phyloP scores from a whole-genome alignment of 352 stramenopile genomes.

The Halophytophthora polymorphica region DNA sequence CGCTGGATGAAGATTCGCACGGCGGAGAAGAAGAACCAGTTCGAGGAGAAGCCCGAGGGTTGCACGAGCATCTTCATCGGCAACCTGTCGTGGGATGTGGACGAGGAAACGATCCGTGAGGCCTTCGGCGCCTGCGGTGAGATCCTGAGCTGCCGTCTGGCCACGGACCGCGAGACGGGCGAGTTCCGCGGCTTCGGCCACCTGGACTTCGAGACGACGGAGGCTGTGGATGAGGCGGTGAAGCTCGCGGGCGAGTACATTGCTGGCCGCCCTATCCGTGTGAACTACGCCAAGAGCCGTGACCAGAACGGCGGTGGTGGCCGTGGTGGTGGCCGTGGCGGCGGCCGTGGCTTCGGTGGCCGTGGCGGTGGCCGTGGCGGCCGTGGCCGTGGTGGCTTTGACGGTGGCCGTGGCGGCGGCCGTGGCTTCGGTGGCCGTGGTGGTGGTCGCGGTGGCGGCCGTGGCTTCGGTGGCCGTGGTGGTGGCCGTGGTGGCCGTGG shows the following conservation, averaged over 20 bases:
- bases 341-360: constrained; percentile 32
- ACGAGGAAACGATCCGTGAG: constrained; percentile 92
- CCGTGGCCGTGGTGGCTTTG: constrained; percentile 60
- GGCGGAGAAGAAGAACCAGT: constrained; percentile 81
- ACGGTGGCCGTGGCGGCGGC: constrained; percentile 46
- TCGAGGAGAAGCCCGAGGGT: constrained; percentile 91
- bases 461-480: constrained; percentile 33
- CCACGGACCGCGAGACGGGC: constrained; percentile 95
- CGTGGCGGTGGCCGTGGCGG: constrained; percentile 51
- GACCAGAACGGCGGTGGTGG: constrained; percentile 30
- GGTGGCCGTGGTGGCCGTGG: constrained; percentile 53
- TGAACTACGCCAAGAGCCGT: constrained; percentile 93
- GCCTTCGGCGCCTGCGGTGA: constrained; percentile 95
- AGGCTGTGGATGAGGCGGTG: constrained; percentile 90
- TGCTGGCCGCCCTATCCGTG: constrained; percentile 90
- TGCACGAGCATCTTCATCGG: constrained; percentile 97
- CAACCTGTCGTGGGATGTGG: constrained; percentile 96
- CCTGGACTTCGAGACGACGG: constrained; percentile 95
- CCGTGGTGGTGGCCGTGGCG: constrained; percentile 23
- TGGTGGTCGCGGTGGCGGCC: constrained; percentile 22
- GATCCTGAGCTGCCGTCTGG: constrained; percentile 93
- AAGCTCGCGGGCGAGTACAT: constrained; percentile 92
- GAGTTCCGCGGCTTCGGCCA: constrained; percentile 98
- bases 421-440: constrained; percentile 36
- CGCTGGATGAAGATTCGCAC: constrained; percentile 95